These are phyloP conservation scores for Suillus tomentosus DNA, from an alignment of 768 basidiomycete species.

Conservation along the genomic window DNA sequence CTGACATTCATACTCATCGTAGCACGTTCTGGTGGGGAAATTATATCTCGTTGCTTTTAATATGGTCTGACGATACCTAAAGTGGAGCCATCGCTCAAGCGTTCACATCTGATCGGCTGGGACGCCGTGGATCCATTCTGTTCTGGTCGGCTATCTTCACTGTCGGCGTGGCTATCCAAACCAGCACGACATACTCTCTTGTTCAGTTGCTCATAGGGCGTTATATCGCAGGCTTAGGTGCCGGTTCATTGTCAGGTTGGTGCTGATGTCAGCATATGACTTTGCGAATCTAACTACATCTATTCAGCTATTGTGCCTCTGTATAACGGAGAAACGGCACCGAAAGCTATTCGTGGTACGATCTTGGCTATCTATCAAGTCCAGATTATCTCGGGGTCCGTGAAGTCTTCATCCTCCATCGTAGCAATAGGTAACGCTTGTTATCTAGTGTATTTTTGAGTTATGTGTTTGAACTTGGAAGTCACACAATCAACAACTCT, in stretches of 20 bases:
- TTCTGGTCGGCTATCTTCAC: slow-evolving; percentile 79
- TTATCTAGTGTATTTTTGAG: slow-evolving; percentile 62
- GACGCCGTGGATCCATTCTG: slow-evolving; percentile 71
- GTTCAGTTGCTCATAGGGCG: slow-evolving; percentile 73
- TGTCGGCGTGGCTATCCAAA: slow-evolving; percentile 67
- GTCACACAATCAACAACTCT: slow-evolving; percentile 53
- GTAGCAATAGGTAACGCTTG: not conserved
- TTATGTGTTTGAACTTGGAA: slow-evolving; percentile 70
- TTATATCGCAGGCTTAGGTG: slow-evolving; percentile 75
- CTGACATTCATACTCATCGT: slow-evolving; percentile 5
- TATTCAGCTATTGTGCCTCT: slow-evolving; percentile 56
- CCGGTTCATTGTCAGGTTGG: slow-evolving; percentile 72
- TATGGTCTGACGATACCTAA: slow-evolving; percentile 11
- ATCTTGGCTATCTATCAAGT: slow-evolving; percentile 76
- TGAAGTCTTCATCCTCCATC: not conserved
- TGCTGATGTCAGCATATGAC: slow-evolving; percentile 2
- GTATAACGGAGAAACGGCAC: slow-evolving; percentile 80
- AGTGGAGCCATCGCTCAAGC: slow-evolving; percentile 70
- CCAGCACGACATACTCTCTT: slow-evolving; percentile 58
- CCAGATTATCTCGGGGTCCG: slow-evolving; percentile 72
- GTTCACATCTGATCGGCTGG: slow-evolving; percentile 73
- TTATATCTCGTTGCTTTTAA: not conserved
- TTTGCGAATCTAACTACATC: slow-evolving; percentile 3
- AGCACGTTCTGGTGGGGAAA: slow-evolving; percentile 54
- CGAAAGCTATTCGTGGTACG: slow-evolving; percentile 74